phyloP scores from a whole-genome alignment of 2,329 filamentous ascomycete species.

The Nannizziopsis arthrosporioides region DNA sequence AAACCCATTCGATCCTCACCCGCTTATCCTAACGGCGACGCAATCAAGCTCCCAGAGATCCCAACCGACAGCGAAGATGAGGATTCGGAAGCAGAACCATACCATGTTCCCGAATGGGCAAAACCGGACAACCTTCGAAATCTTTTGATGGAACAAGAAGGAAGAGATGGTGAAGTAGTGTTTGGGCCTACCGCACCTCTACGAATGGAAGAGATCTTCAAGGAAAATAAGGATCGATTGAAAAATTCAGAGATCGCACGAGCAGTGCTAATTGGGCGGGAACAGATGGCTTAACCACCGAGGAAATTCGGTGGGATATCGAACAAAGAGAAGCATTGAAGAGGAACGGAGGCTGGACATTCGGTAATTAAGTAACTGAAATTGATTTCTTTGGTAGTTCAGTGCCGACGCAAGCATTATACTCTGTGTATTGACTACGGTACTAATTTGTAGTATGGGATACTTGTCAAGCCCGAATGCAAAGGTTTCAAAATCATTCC shows the following conservation, averaged over 20 bases:
- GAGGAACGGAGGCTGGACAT: slow-evolving; percentile 76
- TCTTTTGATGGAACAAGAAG: slow-evolving; percentile 69
- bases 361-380: slow-evolving; percentile 2
- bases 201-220: slow-evolving; percentile 94
- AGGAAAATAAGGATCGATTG: slow-evolving; percentile 70
- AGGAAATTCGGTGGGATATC: slow-evolving; percentile 71
- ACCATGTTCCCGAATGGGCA: slow-evolving; percentile 69
- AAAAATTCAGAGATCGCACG: slow-evolving; percentile 83
- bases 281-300: slow-evolving; percentile 70
- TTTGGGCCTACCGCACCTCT: slow-evolving; percentile 82
- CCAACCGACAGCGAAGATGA: slow-evolving; percentile 88
- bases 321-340: slow-evolving; percentile 68
- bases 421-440: no score
- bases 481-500: no score
- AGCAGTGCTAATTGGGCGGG: slow-evolving; percentile 90
- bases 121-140: slow-evolving; percentile 71
- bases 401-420: no score
- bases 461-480: no score
- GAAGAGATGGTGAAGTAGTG: slow-evolving; percentile 62
- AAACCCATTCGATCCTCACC: slow-evolving; percentile 54
- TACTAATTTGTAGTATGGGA: no score
- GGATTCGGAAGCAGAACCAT: slow-evolving; percentile 51
- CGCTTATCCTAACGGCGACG: slow-evolving; percentile 76
- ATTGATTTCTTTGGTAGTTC: not conserved
- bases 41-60: slow-evolving; percentile 87